Evolutionary conservation across 441 rosid genomes (phyloP), one percentile per base, ranked within the genome.

Genomic region (Populus hybrid): DNA sequence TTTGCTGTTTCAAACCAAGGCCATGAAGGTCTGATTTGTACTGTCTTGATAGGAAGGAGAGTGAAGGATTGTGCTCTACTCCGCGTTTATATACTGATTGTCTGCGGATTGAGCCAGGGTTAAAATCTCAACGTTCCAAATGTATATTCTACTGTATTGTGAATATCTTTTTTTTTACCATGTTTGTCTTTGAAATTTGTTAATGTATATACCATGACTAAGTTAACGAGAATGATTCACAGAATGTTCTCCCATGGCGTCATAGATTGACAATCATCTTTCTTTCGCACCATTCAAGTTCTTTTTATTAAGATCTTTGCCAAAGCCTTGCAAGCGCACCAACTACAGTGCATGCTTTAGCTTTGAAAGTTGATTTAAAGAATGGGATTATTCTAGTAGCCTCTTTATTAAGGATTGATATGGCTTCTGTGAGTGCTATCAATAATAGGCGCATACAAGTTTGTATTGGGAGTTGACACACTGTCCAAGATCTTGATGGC

Each of bases 91-190:
- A 36, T 12, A 5, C 10, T 65, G 32, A 50, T 67, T n/a, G 26
- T 68, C 57, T 2, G 64, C 50, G 71, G 38, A 9, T 42, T 6
- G 8, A 5, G 67, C 42, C 35, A 68, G 50, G 23, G 35, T 11
- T 50, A 59, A 36, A 65, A 30, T 10, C 21, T 24, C 8, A 11
- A 21, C 2, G 38, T 50, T 28, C 3, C 18, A 36, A 3, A 6
- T 78, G 72, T 78, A 72, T n/a, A 78, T 72, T 34, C 35, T 18
- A 75, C 6, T 74, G 36, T 38, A 16, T 74, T 74, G 0, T 38
- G 61, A 65, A 35, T 63, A 38, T 73, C 5, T 14, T 11, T 14
- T 14, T 18, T 74, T 26, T 38, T 9, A 36, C n/a, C 61, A 54
- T 54, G 61, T 16, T 14, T 54, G 21, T 16, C 61, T 18, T 54